Base-by-base conservation (phyloP, 2,329 filamentous ascomycete species). In the Coniochaeta prunicola region DNA sequence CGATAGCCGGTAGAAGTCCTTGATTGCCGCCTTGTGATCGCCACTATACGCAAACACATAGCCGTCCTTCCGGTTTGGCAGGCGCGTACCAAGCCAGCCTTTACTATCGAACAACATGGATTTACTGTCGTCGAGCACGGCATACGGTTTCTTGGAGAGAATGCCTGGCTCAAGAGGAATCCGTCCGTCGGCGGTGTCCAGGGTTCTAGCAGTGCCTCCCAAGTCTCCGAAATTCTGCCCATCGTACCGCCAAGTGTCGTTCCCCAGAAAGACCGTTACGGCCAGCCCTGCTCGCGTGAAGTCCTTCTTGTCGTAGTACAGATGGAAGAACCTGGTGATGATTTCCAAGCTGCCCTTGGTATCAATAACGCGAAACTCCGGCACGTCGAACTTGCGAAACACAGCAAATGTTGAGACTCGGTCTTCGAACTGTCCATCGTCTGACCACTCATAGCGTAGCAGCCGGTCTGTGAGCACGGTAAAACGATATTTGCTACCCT, bases 361-460 rank as follows among this genome's bases (percentile, higher is more conserved):
- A 21, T 85, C 77, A 58, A 76, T 70, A 54, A 81, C 71, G 5
- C 73, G 74, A 64, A 80, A 84, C 45, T 77, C 66, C 0, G 79
- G 75, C 1, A 61, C 59, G 1, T 76, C 70, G 28, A 81, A 73
- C 12, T 73, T 69, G 28, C 84, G 76, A 62, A 82, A 80, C 59
- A 83, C 74, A n/a, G 84, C 85, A 65, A 87, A 84, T 10, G 80
- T 81, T 0, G 83, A 86, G 0, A 82, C 80, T 4, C 84, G 78
- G 66, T 88, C 83, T 66, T 87, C 85, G 64, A 87, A 88, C 34
- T 72, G 65, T 55, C 79, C 77, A 61, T 87, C 83, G 12, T 76
- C 72, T 0, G 84, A 78, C 82, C 82, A 88, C 70, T 87, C 84
- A 61, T 82, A 86, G 33, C 85, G 80, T 30, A 87, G 62, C 2